Base-by-base conservation (phyloP, 139 green algal genomes). In the Volvox africanus region DNA sequence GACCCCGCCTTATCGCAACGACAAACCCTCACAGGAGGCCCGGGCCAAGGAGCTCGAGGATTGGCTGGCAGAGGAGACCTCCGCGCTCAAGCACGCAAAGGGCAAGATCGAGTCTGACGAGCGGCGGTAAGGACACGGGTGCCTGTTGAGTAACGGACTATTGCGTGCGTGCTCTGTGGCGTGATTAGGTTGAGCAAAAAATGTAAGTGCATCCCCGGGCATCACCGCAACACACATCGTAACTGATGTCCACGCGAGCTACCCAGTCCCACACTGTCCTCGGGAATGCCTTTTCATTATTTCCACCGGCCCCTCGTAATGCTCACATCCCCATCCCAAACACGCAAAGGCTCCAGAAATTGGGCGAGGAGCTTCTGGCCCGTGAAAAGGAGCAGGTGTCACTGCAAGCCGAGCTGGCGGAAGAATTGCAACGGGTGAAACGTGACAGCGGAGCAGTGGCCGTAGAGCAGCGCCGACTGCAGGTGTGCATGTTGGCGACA, bases 11-110 rank as follows among this genome's bases (percentile, higher is more conserved):
- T 55, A 9, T 55, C 44, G 44, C 9, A 5, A 9, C 44, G 5
- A 55, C 44, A 55, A 14, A 55, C 44, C 9, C 24, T 21, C 12
- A 55, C 87, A 91, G 87, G 76, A 76, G 28, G 1, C 33, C 1
- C 87, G 87, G 1, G 76, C 87, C n/a, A 61, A 62, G 32, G 76
- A 91, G 87, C 33, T 91, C 61, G 87, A 91, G 87, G 87, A 86
- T 76, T 91, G 87, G 87, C 37, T 86, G 5, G 87, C 87, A 3
- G 76, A 82, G 61, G 55, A 91, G 76, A 79, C 55, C 2, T 33
- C 55, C 0, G 12, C 35, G 28, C 12, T 86, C 61, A 91, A 91
- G 61, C 33, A 78, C 6, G 35, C 9, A 6, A 76, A 65, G 61
- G 61, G 26, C 33, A 55, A 33, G 14, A 36, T 50, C 28, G 87